A percentile compares a stretch with the other conserved stretches of the same genome.
phyloP scores from a whole-genome alignment of 192 early-diverging fungal species.

The Dissophora ornata region DNA sequence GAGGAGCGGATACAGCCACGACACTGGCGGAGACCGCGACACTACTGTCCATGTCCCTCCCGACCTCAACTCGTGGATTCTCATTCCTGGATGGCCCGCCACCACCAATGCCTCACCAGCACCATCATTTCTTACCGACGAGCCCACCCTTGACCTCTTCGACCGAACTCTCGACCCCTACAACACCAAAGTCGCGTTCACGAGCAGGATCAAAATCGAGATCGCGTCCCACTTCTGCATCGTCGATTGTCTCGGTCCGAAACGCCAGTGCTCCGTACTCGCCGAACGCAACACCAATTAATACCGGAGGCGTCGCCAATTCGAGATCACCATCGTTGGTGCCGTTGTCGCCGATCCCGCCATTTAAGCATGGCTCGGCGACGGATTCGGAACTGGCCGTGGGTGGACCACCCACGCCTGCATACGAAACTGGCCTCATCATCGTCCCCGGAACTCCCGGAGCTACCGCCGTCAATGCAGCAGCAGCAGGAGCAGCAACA shows the following conservation, averaged over 20 bases:
- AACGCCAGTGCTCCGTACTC: conserved; percentile 49
- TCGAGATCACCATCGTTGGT: conserved; percentile 45
- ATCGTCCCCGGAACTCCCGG: conserved; percentile 19
- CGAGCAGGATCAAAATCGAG: conserved; percentile 48
- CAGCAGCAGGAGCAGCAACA: conserved; percentile 12
- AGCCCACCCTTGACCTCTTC: conserved; percentile 45
- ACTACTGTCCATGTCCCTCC: conserved; percentile 45
- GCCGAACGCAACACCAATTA: conserved; percentile 3
- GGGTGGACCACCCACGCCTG: conserved; percentile 23
- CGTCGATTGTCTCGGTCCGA: conserved; percentile 29
- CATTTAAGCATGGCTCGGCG: conserved; percentile 25
- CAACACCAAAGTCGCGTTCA: conserved; percentile 40
- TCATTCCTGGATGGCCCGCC: conserved; percentile 48
- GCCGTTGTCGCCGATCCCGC: conserved; percentile 36
- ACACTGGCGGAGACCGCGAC: conserved; percentile 32
- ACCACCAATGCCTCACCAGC: conserved; percentile 38
- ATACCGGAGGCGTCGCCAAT: conserved; percentile 1
- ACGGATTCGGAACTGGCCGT: conserved; percentile 3
- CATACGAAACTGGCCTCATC: conserved; percentile 49
- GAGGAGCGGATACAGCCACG: background rate
- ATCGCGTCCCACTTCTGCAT: conserved; percentile 41
- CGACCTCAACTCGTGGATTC: conserved; percentile 30
- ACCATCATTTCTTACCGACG: conserved; percentile 30
- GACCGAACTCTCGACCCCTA: conserved; percentile 35
- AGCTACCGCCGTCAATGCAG: conserved; percentile 2